Evolutionary conservation across 345 rosid species (phyloP).

Genomic region (Mangifera indica): DNA sequence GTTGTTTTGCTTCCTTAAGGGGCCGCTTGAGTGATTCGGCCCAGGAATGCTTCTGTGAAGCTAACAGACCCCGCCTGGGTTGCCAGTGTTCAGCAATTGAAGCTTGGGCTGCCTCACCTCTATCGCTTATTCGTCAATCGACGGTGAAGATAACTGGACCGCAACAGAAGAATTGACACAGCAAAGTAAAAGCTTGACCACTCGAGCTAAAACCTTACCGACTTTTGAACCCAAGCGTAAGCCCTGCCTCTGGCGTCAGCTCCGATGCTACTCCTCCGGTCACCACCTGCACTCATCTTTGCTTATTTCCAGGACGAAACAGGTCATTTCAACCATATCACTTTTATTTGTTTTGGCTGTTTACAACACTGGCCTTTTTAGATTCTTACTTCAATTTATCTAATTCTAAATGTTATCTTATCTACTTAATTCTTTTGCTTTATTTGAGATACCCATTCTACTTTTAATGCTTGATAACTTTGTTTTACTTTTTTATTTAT

Average conservation of each 20-base stretch:
- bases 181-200: neutral
- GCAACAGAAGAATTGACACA: neutral
- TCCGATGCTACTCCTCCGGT: neutral
- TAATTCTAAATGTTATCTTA: neutral
- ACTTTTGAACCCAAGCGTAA: neutral
- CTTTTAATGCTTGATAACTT: neutral
- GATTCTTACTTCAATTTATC: neutral
- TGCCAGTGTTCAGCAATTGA: too few relatives aligned
- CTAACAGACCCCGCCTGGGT: too few relatives aligned
- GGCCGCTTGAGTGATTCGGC: too few relatives aligned
- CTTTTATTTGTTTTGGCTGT: neutral
- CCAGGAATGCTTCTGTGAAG: too few relatives aligned
- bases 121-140: too few relatives aligned
- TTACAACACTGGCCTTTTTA: neutral
- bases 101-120: too few relatives aligned
- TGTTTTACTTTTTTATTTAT: neutral
- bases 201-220: constrained; percentile 9
- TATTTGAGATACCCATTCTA: neutral
- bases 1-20: too few relatives aligned
- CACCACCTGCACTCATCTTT: neutral
- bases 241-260: neutral
- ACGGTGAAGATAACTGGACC: neutral
- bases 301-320: neutral
- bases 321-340: constrained; percentile 14
- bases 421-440: neutral